These are phyloP conservation scores for Eutrema salsugineum DNA, from an alignment of 441 rosid genomes.

Conservation along the genomic window DNA sequence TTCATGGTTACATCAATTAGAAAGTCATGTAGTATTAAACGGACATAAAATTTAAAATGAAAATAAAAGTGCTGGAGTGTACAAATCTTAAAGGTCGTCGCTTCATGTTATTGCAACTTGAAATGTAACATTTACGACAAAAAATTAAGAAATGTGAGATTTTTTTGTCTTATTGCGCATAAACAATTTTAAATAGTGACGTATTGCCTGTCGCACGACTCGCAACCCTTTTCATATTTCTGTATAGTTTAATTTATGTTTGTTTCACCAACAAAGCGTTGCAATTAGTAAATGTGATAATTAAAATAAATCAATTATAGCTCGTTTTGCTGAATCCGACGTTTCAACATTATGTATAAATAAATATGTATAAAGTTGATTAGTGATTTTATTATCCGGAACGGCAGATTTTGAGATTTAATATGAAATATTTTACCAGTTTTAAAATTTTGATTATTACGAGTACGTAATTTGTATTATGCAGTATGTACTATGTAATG, in stretches of 20 bases:
- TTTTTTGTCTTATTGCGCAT: constrained; percentile 9
- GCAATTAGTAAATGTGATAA: not conserved
- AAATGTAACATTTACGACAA: constrained; percentile 18
- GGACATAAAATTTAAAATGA: not conserved
- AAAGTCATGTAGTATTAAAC: not conserved
- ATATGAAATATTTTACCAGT: no score
- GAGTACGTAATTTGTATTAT: no score
- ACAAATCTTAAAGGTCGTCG: constrained; percentile 26
- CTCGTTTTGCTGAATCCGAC: constrained; percentile 21
- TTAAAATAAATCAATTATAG: not conserved
- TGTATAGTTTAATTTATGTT: not conserved
- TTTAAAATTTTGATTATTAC: no score
- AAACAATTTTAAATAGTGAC: constrained; percentile 7
- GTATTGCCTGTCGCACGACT: constrained; percentile 21
- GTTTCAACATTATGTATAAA: constrained; percentile 19
- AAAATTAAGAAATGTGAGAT: no score
- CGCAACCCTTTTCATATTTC: constrained; percentile 16
- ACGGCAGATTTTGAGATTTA: no score
- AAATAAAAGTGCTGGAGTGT: not conserved
- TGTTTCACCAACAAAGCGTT: constrained; percentile 15
- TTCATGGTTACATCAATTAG: no score
- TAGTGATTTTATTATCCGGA: not conserved
- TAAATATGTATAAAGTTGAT: not conserved
- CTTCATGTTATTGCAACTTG: constrained; percentile 24
- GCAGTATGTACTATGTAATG: no score